Evolutionary conservation across 1,284 basidiomycete genomes (phyloP).

Genomic region (Ustilago shanxiensis): DNA sequence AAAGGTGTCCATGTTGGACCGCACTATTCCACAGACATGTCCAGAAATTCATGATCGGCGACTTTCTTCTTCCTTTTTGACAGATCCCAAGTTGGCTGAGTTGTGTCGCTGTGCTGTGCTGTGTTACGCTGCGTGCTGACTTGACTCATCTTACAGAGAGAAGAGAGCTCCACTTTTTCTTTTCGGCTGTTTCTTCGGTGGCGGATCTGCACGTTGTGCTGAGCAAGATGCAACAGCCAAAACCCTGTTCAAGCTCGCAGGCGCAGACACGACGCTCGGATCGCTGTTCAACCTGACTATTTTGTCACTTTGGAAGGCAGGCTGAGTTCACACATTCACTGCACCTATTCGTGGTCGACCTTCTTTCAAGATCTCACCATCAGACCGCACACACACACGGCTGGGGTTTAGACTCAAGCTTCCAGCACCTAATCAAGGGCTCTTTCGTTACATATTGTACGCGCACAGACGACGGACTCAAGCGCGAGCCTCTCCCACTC

Average conservation of each 20-base stretch:
- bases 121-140: background rate
- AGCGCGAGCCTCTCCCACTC: background rate
- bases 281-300: no score
- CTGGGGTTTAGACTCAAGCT: background rate
- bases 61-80: background rate
- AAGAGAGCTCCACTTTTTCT: no score
- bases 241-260: background rate
- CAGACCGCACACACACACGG: background rate
- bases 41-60: conserved; percentile 1
- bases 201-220: conserved; percentile 1
- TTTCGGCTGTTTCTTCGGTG: background rate
- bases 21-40: conserved; percentile 17
- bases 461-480: conserved; percentile 3
- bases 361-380: background rate
- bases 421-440: background rate
- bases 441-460: background rate
- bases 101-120: no score
- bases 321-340: background rate
- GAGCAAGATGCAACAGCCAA: background rate
- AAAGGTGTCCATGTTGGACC: background rate
- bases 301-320: background rate
- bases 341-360: background rate
- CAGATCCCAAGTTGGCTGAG: no score
- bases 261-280: no score
- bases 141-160: no score